Evolutionary conservation across 192 early-diverging fungal genomes (phyloP), one percentile per base, ranked within the genome.

Genomic region (Piromyces sp.): DNA sequence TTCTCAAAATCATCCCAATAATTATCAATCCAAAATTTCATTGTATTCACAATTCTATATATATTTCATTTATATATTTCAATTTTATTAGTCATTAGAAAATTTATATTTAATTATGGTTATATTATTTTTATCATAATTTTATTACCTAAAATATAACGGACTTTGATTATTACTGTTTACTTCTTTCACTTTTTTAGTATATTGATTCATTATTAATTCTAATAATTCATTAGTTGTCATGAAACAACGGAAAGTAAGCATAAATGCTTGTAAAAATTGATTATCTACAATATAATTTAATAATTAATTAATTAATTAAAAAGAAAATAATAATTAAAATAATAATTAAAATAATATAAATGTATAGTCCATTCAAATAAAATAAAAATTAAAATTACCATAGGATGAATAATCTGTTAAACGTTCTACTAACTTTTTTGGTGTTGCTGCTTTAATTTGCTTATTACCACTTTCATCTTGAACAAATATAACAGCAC

Each of bases 1-100:
- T 85, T 86, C 80, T 86, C 86, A 68, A 91, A 91, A 82, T 91
- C 90, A 30, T 79, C 79, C 89, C 89, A 91, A 84, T 88, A 88
- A 30, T 89, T 83, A 80, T 90, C 89, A 22, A 90, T 80, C 90
- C 90, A 91, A 31, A 85, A 86, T 79, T 87, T 91, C 5, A 91
- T 79, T 30, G 86, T 79, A 81, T 91, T 90, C 4, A 90, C 81
- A 78, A 87, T 85, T 83, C 88, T 90, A 17, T 13, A 51, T 5
- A 13, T 19, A 51, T 16, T 22, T 31, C 22, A n/a, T 22, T 31
- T 31, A 38, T 29, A 33, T n/a, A n/a, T 38, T 38, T 13, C 13
- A 38, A 38, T 38, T 38, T 38, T 38, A 1, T 13, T 38, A 33
- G 3, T 33, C 31, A 33, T 33, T 6, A 33, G n/a, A n/a, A n/a